Percentiles rank a stretch among this genome's conserved stretches.
These are phyloP conservation scores for Brasilioporus rufonigricans DNA, from an alignment of 768 basidiomycete species.

Conservation along the genomic window DNA sequence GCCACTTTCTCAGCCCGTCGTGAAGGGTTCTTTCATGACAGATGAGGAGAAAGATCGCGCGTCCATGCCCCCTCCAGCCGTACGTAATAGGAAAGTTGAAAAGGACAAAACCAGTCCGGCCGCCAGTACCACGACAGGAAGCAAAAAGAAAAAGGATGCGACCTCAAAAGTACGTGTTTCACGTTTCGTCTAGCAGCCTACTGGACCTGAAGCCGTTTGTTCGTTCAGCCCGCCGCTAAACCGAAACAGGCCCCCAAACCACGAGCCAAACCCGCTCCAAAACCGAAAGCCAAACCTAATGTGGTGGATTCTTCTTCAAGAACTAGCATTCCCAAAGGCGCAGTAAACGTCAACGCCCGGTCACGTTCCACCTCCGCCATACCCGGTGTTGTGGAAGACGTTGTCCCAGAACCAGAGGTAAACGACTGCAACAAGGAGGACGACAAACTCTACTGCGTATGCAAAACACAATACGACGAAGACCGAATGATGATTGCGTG, in stretches of 20 bases:
- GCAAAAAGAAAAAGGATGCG: slow-evolving; percentile 36
- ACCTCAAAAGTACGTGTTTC: slow-evolving; percentile 20
- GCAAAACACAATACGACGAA: slow-evolving; percentile 84
- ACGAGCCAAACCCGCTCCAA: slow-evolving; percentile 30
- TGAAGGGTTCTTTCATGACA: slow-evolving; percentile 9
- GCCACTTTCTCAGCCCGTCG: slow-evolving; percentile 3
- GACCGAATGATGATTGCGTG: slow-evolving; percentile 92
- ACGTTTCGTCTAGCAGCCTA: not conserved
- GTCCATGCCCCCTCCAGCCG: slow-evolving; percentile 57
- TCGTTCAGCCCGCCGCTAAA: slow-evolving; percentile 22
- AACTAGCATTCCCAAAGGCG: slow-evolving; percentile 15
- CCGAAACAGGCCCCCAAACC: slow-evolving; percentile 32
- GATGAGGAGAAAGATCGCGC: slow-evolving; percentile 40
- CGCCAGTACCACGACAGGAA: slow-evolving; percentile 16
- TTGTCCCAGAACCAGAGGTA: slow-evolving; percentile 47
- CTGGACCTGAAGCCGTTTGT: not conserved
- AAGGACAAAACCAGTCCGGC: slow-evolving; percentile 18
- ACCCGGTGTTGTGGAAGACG: slow-evolving; percentile 44
- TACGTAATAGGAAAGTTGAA: slow-evolving; percentile 24
- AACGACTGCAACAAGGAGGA: slow-evolving; percentile 42
- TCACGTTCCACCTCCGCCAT: slow-evolving; percentile 73
- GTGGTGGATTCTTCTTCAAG: slow-evolving; percentile 16
- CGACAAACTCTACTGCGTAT: slow-evolving; percentile 82
- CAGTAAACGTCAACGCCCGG: slow-evolving; percentile 37
- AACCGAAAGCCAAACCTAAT: slow-evolving; percentile 26